Evolutionary conservation across 2,329 filamentous ascomycete genomes (phyloP), one percentile per base, ranked within the genome.

Genomic region (Botrytis tulipae): DNA sequence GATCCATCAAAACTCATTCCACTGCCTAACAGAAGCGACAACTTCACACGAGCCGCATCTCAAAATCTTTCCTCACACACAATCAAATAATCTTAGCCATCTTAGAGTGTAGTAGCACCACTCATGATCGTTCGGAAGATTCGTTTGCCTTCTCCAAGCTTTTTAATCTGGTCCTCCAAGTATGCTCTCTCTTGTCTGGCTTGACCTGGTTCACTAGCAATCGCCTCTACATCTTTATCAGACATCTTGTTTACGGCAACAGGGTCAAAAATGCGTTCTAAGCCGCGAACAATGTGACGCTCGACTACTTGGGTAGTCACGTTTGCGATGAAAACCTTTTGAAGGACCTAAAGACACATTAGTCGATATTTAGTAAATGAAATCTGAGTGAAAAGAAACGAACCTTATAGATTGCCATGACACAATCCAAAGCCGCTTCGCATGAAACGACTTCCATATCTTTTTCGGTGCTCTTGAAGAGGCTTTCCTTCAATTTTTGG

Each of bases 321-420:
- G 63, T 82, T 82, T 3, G 80, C 80, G 3, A 82, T 70, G 70
- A 82, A 82, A 0, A 74, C 78, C 63, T 82, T 82, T 60, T 80
- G 74, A 0, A 72, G 73, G 12, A 82, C 80, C 81, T 81, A 25
- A 37, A 46, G 16, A 9, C 10, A 22, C 1, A n/a, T 29, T 59
- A 73, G 48, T 20, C 22, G 8, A n/a, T 5, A 40, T n/a, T 61
- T 3, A 22, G 3, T 61, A n/a, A 9, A 40, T 40, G 12, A 22
- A 22, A 18, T 16, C 7, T 61, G 35, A 12, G 9, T n/a, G 12
- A 35, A n/a, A 40, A 22, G 14, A 40, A 40, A 63, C 73, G 59
- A n/a, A 80, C 81, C 73, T 82, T 80, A 73, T 82, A 82, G 69
- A 82, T 81, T 0, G 81, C 77, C 40, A 79, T 74, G 2, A 81